These are phyloP conservation scores for Ascochyta fabae DNA, from an alignment of 2,329 filamentous ascomycete genomes.

Conservation along the genomic window DNA sequence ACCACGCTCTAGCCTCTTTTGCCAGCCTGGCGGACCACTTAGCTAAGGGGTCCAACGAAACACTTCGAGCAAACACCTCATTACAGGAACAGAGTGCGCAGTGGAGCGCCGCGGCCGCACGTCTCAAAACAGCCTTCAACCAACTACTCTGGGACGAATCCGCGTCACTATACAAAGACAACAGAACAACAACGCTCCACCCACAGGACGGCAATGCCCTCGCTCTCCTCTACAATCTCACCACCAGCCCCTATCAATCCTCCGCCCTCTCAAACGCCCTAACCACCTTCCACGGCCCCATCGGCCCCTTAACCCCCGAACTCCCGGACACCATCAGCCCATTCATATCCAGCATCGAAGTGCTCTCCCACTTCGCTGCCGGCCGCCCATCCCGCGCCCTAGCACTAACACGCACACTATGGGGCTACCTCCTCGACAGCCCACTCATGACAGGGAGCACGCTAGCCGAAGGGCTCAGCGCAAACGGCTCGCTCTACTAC, in stretches of 20 bases:
- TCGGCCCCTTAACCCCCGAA: conserved; percentile 44
- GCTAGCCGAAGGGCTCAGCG: conserved; percentile 46
- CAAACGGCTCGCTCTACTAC: conserved; percentile 50
- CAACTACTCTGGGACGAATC: conserved; percentile 17
- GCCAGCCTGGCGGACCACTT: conserved; percentile 23
- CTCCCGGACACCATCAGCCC: conserved; percentile 48
- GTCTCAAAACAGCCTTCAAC: conserved; percentile 19
- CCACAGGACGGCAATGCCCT: conserved; percentile 36
- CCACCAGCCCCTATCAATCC: conserved; percentile 16
- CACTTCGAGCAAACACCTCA: too few species aligned
- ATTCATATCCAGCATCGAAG: conserved; percentile 46
- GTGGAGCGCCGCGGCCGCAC: conserved; percentile 12
- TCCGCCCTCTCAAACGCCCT: not conserved
- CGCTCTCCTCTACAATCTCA: conserved; percentile 32
- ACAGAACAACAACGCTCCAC: conserved; percentile 25
- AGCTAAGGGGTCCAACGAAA: not conserved
- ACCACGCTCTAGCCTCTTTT: conserved; percentile 35
- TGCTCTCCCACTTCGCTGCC: conserved; percentile 42
- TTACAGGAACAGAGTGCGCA: too few species aligned
- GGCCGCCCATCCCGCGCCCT: conserved; percentile 31
- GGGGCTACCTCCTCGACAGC: conserved; percentile 39
- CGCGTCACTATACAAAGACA: conserved; percentile 24
- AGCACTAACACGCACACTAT: conserved; percentile 38
- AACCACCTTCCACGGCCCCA: conserved; percentile 7
- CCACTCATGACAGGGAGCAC: conserved; percentile 48